Percentiles rank a stretch among this genome's conserved stretches.
Conservation (phyloP, 805 yeast genomes). For the Myxozyma monticola region DNA sequence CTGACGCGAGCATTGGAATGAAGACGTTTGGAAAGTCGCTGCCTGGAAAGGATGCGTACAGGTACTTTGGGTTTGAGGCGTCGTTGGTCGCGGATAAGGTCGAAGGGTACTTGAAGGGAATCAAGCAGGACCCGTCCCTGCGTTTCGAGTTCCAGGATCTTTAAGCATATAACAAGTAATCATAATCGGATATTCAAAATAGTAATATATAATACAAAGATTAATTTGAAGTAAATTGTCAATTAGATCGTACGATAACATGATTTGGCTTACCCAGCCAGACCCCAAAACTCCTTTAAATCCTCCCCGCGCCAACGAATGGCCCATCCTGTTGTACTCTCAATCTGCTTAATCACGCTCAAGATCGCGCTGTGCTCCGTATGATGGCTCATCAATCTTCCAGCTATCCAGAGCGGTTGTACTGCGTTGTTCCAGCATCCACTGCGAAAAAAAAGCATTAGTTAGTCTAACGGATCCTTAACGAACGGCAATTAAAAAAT, state of each 20-base stretch:
- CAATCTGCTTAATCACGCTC: constrained; percentile 5
- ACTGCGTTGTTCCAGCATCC: constrained; percentile 39
- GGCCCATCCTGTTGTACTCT: constrained; percentile 15
- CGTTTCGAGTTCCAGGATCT: constrained; percentile 11
- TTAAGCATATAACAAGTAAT: too few species aligned
- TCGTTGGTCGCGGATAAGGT: constrained; percentile 37
- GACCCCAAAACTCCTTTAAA: constrained; percentile 22
- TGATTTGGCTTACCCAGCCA: too few species aligned
- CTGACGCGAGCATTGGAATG: constrained; percentile 42
- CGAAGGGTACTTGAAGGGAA: constrained; percentile 30
- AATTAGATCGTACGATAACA: too few species aligned
- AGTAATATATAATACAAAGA: too few species aligned
- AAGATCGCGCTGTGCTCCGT: constrained; percentile 34
- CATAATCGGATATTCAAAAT: too few species aligned
- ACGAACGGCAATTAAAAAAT: background rate
- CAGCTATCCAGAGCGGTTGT: constrained; percentile 39
- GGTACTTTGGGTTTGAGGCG: constrained; percentile 39
- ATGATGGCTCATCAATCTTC: constrained; percentile 36
- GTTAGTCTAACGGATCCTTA: background rate
- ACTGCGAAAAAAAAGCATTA: constrained; percentile 1
- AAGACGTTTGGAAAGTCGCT: constrained; percentile 41
- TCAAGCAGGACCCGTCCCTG: constrained; percentile 1
- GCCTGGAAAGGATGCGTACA: constrained; percentile 40
- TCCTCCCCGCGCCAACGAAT: constrained; percentile 18
- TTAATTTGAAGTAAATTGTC: too few species aligned